Conservation (phyloP, 371 early-diverging fungal species). For the Haplosporangium sp. region DNA sequence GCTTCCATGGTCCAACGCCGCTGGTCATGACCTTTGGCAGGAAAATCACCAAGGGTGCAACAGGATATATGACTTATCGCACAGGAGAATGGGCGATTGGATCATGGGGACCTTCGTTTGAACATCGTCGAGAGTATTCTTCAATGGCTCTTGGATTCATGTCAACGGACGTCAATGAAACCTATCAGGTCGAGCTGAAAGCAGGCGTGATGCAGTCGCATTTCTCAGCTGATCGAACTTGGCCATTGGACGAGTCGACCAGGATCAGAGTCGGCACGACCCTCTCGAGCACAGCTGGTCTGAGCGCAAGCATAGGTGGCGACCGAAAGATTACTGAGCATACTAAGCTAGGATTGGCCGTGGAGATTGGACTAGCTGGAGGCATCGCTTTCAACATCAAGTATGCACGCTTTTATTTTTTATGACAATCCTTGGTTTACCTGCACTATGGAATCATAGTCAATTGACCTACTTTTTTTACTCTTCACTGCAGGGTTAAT, state of each 20-base stretch:
- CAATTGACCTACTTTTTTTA: too few species aligned
- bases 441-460: too few species aligned
- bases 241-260: conserved; percentile 32
- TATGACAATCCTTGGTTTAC: background rate
- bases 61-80: conserved; percentile 83
- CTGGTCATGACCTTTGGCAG: conserved; percentile 75
- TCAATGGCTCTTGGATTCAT: conserved; percentile 72
- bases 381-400: conserved; percentile 81
- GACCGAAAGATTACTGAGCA: conserved; percentile 74
- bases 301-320: conserved; percentile 65
- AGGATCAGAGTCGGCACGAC: conserved; percentile 46
- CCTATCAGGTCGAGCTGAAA: conserved; percentile 69
- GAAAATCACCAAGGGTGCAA: conserved; percentile 65
- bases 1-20: conserved; percentile 72
- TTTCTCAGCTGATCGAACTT: conserved; percentile 43
- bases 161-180: conserved; percentile 59
- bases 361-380: conserved; percentile 78
- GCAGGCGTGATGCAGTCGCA: conserved; percentile 56
- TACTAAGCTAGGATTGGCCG: conserved; percentile 76
- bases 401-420: conserved; percentile 50
- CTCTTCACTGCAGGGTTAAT: conserved; percentile 62
- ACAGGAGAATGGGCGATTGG: conserved; percentile 81
- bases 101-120: conserved; percentile 67
- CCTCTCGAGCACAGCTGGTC: conserved; percentile 64
- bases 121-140: conserved; percentile 65